These are phyloP conservation scores for Eucalyptus paniculata DNA, from an alignment of 345 rosid species.

Conservation along the genomic window DNA sequence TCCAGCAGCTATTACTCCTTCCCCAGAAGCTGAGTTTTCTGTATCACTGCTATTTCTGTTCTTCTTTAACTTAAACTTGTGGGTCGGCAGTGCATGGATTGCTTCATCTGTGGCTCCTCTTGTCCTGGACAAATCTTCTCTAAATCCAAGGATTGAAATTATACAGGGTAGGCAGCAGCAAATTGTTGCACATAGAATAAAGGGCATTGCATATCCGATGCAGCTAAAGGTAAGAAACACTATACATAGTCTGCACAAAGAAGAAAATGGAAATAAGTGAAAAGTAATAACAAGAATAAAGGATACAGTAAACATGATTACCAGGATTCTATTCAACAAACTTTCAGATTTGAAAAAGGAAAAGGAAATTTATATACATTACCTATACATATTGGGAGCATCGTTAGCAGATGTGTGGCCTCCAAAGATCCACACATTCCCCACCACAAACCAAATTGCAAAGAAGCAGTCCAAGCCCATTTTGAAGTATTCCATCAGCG, in stretches of 20 bases:
- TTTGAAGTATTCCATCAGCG: slow-evolving; percentile 78
- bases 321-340: background rate
- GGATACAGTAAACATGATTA: background rate
- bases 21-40: slow-evolving; percentile 34
- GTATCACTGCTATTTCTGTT: slow-evolving; percentile 36
- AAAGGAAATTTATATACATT: background rate
- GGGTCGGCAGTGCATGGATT: slow-evolving; percentile 76
- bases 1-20: slow-evolving; percentile 85
- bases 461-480: slow-evolving; percentile 98
- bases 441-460: slow-evolving; percentile 98
- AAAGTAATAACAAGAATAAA: background rate
- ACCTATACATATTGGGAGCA: slow-evolving; percentile 99
- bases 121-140: slow-evolving; percentile 82
- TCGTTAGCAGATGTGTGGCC: slow-evolving; percentile 79
- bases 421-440: slow-evolving; percentile 98
- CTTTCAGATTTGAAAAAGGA: background rate
- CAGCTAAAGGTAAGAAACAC: slow-evolving; percentile 94
- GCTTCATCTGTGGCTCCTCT: slow-evolving; percentile 94
- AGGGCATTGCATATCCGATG: slow-evolving; percentile 98
- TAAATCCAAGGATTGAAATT: slow-evolving; percentile 79
- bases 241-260: slow-evolving; percentile 71
- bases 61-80: slow-evolving; percentile 78
- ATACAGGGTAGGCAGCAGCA: slow-evolving; percentile 98
- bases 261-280: background rate
- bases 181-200: slow-evolving; percentile 90